A percentile compares a stretch with the other conserved stretches of the same genome.
Conservation (phyloP, 768 basidiomycete species). For the Leccinellum luteum region DNA sequence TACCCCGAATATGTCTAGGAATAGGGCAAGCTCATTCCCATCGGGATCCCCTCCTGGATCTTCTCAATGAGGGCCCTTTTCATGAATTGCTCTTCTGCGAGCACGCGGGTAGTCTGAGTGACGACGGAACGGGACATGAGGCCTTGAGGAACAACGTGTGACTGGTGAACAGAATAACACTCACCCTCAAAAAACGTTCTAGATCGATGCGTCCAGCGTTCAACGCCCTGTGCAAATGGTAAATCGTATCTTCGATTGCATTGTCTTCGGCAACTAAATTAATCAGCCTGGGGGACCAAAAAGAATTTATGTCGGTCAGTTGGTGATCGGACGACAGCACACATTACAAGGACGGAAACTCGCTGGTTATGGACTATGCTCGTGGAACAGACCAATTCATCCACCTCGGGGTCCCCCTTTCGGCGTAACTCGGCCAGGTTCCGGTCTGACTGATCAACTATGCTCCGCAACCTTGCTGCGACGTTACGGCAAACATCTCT, state of each 20-base stretch:
- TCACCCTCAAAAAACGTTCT: constrained; percentile 88
- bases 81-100: constrained; percentile 97
- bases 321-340: neutral
- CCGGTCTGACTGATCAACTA: constrained; percentile 65
- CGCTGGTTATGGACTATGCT: constrained; percentile 98
- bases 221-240: constrained; percentile 91
- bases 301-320: constrained; percentile 16
- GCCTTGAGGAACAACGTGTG: no score
- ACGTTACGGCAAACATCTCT: constrained; percentile 86
- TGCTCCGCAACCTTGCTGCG: constrained; percentile 58
- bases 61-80: constrained; percentile 93
- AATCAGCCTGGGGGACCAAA: constrained; percentile 59
- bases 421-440: constrained; percentile 74
- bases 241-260: constrained; percentile 97
- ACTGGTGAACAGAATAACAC: constrained; percentile 30
- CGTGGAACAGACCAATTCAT: constrained; percentile 94
- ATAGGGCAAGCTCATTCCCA: constrained; percentile 41
- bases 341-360: constrained; percentile 5
- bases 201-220: constrained; percentile 91
- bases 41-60: constrained; percentile 64
- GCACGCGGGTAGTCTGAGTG: constrained; percentile 70
- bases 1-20: constrained; percentile 40
- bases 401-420: constrained; percentile 90
- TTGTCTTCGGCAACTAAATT: constrained; percentile 99
- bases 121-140: constrained; percentile 18